Base-by-base conservation (phyloP, 2,329 filamentous ascomycete genomes). In the Beauveria sp. region DNA sequence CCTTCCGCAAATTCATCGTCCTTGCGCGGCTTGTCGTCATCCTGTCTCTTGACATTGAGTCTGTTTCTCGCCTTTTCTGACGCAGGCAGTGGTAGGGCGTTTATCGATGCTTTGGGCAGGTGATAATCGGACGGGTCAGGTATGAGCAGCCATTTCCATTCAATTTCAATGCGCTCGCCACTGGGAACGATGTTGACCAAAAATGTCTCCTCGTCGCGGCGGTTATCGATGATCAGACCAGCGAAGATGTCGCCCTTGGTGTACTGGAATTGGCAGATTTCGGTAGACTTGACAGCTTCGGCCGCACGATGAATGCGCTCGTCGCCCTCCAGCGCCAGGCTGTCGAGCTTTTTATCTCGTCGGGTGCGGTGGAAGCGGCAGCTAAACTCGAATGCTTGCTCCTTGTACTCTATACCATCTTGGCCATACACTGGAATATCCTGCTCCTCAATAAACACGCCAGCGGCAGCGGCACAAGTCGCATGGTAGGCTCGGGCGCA, bases 341-440 rank as follows among this genome's bases (percentile, higher is more conserved):
- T 82, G 59, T 90, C 84, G 55, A 87, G 74, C 65, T 89, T 90
- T 75, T 88, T 91, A 64, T 91, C 87, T 68, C 94, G 87, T 77
- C 94, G 96, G 16, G 89, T 86, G 55, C 94, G 85, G 73, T 99
- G 94, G 75, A 96, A 96, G 63, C 92, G 90, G 76, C 94, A 99
- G 67, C 90, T 91, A 72, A 97, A 92, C 70, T 96, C 91, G 68
- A 96, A 93, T 1, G 89, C 92, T 68, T 92, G 90, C 67, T 96
- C 89, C 66, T 90, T 93, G 73, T 97, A 97, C 72, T 97, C 92
- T 1, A 87, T 91, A 7, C 92, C 92, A 70, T 97, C 92, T 67
- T 96, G 91, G 56, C 88, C 90, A 71, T 92, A 93, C 2, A 96
- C 89, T 0, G 91, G 90, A 34, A 96, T 87, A 41, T 91, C 85